These are phyloP conservation scores for Trichaptum fuscoviolaceum DNA, from an alignment of 768 basidiomycete genomes.

Conservation along the genomic window DNA sequence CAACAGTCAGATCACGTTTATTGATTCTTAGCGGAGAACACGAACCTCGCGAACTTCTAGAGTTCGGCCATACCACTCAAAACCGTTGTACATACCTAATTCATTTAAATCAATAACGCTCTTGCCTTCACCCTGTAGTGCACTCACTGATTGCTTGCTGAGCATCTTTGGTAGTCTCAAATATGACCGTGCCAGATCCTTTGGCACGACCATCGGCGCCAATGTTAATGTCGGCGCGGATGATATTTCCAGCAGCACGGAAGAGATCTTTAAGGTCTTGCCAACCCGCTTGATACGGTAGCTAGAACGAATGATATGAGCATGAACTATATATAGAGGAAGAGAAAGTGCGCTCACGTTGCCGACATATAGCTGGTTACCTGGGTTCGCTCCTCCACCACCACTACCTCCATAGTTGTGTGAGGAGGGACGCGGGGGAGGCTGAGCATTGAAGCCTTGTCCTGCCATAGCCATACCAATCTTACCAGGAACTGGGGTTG, in stretches of 20 bases:
- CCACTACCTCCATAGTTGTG: slow-evolving; percentile 63
- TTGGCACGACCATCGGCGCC: slow-evolving; percentile 91
- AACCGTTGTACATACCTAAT: slow-evolving; percentile 92
- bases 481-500: slow-evolving; percentile 92
- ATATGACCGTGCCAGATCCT: slow-evolving; percentile 96
- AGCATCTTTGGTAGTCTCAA: slow-evolving; percentile 87
- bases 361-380: slow-evolving; percentile 89
- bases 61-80: slow-evolving; percentile 93
- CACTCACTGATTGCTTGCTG: slow-evolving; percentile 83
- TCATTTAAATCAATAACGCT: slow-evolving; percentile 8
- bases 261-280: slow-evolving; percentile 98
- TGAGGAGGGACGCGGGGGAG: slow-evolving; percentile 77
- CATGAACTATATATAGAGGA: background rate
- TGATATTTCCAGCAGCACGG: slow-evolving; percentile 90
- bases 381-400: slow-evolving; percentile 47
- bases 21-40: slow-evolving; percentile 6
- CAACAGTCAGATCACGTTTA: background rate
- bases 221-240: slow-evolving; percentile 93
- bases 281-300: slow-evolving; percentile 98
- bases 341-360: slow-evolving; percentile 51
- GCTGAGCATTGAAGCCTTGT: slow-evolving; percentile 73
- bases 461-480: slow-evolving; percentile 95
- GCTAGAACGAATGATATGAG: slow-evolving; percentile 35
- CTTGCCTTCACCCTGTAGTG: slow-evolving; percentile 4
- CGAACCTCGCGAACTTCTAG: slow-evolving; percentile 93